phyloP scores from a whole-genome alignment of 2,329 filamentous ascomycete genomes.

The Fusarium drepaniforme region DNA sequence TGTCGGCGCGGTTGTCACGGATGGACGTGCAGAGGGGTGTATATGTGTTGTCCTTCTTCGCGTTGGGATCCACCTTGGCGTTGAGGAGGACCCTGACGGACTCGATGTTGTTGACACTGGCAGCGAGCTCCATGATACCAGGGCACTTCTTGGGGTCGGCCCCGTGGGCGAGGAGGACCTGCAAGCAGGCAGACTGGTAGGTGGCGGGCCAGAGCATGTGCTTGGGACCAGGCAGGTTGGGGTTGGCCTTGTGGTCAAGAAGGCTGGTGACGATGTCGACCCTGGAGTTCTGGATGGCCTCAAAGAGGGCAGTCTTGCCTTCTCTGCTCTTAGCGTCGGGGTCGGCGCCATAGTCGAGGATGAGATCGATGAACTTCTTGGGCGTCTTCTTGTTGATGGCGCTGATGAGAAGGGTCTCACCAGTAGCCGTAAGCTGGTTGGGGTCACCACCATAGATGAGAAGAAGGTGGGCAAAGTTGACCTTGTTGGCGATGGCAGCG shows the following conservation, averaged over 20 bases:
- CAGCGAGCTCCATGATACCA: constrained; percentile 73
- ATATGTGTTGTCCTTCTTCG: constrained; percentile 74
- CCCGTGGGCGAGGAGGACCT: constrained; percentile 68
- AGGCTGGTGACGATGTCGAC: constrained; percentile 66
- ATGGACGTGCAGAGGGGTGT: constrained; percentile 77
- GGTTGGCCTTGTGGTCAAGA: constrained; percentile 70
- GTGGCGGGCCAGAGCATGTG: constrained; percentile 76
- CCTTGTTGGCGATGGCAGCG: constrained; percentile 63
- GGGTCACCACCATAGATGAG: constrained; percentile 72
- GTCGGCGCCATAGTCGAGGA: constrained; percentile 71
- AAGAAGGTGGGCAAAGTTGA: constrained; percentile 69
- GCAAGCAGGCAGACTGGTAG: constrained; percentile 68
- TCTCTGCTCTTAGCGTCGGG: constrained; percentile 70
- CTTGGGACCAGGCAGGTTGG: constrained; percentile 77
- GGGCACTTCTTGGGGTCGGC: constrained; percentile 71
- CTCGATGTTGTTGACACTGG: constrained; percentile 73
- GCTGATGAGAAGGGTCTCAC: constrained; percentile 71
- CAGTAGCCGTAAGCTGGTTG: constrained; percentile 64
- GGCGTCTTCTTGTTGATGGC: constrained; percentile 71
- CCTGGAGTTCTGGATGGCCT: constrained; percentile 68
- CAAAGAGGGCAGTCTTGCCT: constrained; percentile 73
- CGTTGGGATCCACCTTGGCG: constrained; percentile 70
- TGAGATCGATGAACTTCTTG: constrained; percentile 66
- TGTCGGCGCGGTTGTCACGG: constrained; percentile 72
- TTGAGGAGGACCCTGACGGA: constrained; percentile 69